These are phyloP conservation scores for Avena atlantica DNA, from an alignment of 176 grass and related monocot genomes.

Conservation along the genomic window DNA sequence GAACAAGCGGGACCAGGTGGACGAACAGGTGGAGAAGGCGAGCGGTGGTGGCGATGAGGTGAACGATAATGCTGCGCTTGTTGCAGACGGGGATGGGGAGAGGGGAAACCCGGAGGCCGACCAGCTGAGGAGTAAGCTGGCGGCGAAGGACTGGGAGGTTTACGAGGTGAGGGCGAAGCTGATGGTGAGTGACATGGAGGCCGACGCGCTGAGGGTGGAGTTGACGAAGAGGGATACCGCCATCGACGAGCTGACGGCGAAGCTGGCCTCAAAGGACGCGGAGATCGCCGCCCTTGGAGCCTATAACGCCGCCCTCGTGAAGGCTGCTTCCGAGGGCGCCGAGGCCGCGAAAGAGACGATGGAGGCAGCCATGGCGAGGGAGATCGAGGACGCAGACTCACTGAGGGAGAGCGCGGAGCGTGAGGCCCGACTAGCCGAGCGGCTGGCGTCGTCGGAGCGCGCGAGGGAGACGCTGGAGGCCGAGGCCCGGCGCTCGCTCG, in stretches of 20 bases:
- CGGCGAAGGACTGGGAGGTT: constrained; percentile 48
- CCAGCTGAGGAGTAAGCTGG: constrained; percentile 52
- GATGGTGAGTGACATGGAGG: constrained; percentile 41
- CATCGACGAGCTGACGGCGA: constrained; percentile 31
- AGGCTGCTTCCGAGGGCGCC: constrained; percentile 23
- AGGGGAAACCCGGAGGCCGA: constrained; percentile 23
- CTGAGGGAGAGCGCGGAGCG: constrained; percentile 56
- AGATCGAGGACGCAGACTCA: constrained; percentile 44
- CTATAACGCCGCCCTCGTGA: constrained; percentile 60
- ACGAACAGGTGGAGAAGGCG: neutral
- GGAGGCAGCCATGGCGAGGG: constrained; percentile 29
- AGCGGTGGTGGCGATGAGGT: constrained; percentile 1
- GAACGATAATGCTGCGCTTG: neutral
- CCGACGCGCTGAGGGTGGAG: constrained; percentile 28
- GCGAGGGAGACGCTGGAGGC: constrained; percentile 58
- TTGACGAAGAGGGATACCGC: constrained; percentile 38
- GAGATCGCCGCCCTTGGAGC: constrained; percentile 47
- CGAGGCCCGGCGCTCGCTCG: constrained; percentile 57
- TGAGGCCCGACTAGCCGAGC: constrained; percentile 51
- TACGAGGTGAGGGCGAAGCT: constrained; percentile 45
- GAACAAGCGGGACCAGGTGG: constrained; percentile 12
- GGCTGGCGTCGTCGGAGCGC: constrained; percentile 52
- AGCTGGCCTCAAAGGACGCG: constrained; percentile 50
- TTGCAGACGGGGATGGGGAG: neutral
- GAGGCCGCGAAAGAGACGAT: neutral